Conservation (phyloP, 441 rosid species). For the Erysimum cheiri region DNA sequence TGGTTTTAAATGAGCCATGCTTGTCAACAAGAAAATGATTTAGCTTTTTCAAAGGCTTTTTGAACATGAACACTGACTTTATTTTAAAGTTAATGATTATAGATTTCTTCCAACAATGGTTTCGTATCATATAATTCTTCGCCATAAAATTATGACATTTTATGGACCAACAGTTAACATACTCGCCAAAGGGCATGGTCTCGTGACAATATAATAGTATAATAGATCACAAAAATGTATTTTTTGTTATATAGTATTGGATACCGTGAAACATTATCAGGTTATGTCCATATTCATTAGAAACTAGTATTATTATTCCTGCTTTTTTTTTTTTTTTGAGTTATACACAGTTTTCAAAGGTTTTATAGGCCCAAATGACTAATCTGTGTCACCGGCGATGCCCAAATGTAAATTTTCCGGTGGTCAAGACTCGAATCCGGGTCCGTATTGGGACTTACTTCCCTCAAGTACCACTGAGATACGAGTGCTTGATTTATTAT, state of each 20-base stretch:
- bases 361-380: too few species aligned
- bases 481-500: too few species aligned
- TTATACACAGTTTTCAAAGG: too few species aligned
- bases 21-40: conserved; percentile 44
- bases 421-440: too few species aligned
- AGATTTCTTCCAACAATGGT: conserved; percentile 40
- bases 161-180: conserved; percentile 40
- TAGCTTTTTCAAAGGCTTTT: conserved; percentile 38
- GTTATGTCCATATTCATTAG: conserved; percentile 42
- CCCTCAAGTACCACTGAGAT: too few species aligned
- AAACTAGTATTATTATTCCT: conserved; percentile 35
- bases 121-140: conserved; percentile 32
- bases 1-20: conserved; percentile 34
- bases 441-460: too few species aligned
- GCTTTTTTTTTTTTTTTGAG: too few species aligned
- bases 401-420: too few species aligned
- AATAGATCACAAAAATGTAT: conserved; percentile 3
- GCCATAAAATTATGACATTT: conserved; percentile 27
- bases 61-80: conserved; percentile 43
- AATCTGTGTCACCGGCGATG: too few species aligned
- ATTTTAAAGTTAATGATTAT: conserved; percentile 37
- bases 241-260: conserved; percentile 36
- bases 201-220: conserved; percentile 34
- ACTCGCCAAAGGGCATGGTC: conserved; percentile 38
- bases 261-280: conserved; percentile 40